A percentile compares a stretch with the other conserved stretches of the same genome.
Evolutionary conservation across 75 land plant species (phyloP).

Genomic region (Cunninghamia lanceolata): DNA sequence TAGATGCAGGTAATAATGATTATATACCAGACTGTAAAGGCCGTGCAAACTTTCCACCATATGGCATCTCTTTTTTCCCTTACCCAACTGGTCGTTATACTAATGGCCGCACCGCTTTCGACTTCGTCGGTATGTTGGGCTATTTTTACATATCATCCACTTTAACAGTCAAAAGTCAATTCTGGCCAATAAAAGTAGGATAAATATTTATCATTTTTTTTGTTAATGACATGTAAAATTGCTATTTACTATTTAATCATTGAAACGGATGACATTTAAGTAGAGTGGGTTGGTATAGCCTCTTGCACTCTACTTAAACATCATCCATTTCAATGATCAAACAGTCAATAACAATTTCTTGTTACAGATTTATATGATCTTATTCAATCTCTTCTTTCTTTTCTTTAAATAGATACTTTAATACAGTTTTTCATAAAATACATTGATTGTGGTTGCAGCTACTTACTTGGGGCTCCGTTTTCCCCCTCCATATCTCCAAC

Average conservation of each 20-base stretch:
- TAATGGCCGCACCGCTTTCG: constrained; percentile 44
- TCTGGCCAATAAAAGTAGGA: no score
- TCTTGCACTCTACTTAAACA: no score
- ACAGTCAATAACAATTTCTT: no score
- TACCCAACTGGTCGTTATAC: constrained; percentile 50
- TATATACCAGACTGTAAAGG: constrained; percentile 29
- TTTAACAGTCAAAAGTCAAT: no score
- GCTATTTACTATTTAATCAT: no score
- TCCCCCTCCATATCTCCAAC: background rate
- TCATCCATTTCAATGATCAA: no score
- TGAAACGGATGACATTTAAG: no score
- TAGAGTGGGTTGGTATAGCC: no score
- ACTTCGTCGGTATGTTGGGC: constrained; percentile 44
- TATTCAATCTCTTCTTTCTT: no score
- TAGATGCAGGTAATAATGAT: constrained; percentile 51
- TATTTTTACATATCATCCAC: no score
- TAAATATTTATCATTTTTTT: no score
- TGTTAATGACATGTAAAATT: no score
- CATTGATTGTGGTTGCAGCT: background rate
- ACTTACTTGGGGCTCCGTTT: background rate
- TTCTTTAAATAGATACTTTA: background rate
- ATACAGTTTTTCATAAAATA: background rate
- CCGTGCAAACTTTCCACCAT: constrained; percentile 44
- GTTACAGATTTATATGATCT: background rate
- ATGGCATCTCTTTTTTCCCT: constrained; percentile 37